Base-by-base conservation (phyloP, 208 protist genomes). In the Trypanosoma vivax region DNA sequence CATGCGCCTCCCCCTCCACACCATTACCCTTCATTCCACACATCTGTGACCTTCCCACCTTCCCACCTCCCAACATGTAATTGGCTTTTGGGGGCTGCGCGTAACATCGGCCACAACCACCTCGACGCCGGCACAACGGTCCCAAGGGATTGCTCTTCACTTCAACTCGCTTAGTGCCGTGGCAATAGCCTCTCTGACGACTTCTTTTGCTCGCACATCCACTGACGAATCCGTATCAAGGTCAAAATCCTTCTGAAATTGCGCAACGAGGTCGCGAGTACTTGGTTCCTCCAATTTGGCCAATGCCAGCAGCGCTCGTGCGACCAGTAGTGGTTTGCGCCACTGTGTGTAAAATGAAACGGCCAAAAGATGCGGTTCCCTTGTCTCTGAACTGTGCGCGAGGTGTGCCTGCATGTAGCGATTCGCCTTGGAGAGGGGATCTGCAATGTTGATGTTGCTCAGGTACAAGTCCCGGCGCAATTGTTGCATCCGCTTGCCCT, bases 361-460 rank as follows among this genome's bases (percentile, higher is more conserved):
- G 2, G 82, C 82, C 19, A 93, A 65, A 14, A 70, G n/a, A 56
- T 93, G 86, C 16, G 77, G 76, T 28, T 66, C 61, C 16, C 49
- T 49, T 11, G 70, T 65, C 18, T 51, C 24, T 6, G 27, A 49
- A 52, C 77, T 74, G 63, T 88, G 53, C 16, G 51, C 41, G 35
- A 93, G 70, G 18, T 88, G 73, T 29, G 64, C 55, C 16, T 41
- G 40, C 35, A 93, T 56, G 73, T 93, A 93, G 16, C 75, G 70
- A 50, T 73, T 61, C 21, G 86, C 86, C 62, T 93, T 89, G 11
- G 56, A 54, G 42, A 93, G 72, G 37, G 86, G 82, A 16, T 80
- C 71, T 9, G 76, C 69, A 14, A 90, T 50, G 52, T 90, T 82
- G 7, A 93, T 45, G 13, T 85, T 54, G 7, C 60, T 41, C 25